Evolutionary conservation across 2,329 filamentous ascomycete genomes (phyloP).

Genomic region (Exophiala sp.): DNA sequence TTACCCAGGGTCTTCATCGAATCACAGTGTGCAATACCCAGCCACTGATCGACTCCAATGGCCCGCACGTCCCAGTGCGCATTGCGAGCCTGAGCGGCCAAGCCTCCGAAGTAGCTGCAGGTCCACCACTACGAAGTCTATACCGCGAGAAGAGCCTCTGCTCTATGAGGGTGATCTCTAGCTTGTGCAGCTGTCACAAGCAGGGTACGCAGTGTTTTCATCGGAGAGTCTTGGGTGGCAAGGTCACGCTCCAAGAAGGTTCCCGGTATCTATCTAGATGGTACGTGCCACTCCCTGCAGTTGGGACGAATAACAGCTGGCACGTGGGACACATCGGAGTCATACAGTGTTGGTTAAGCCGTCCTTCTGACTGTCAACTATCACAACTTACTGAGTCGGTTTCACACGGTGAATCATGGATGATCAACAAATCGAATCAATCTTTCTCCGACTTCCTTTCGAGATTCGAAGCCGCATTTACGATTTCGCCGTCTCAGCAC

Average conservation of each 20-base stretch:
- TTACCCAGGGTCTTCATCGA: background rate
- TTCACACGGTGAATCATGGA: too few relatives aligned
- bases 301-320: too few relatives aligned
- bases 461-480: constrained; percentile 17
- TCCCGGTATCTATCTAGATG: too few relatives aligned
- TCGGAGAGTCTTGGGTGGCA: too few relatives aligned
- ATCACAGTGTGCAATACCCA: background rate
- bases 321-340: too few relatives aligned
- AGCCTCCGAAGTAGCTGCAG: background rate
- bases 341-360: background rate
- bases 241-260: too few relatives aligned
- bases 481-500: constrained; percentile 7
- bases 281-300: too few relatives aligned
- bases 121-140: too few relatives aligned
- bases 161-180: too few relatives aligned
- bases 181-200: too few relatives aligned
- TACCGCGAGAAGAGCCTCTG: too few relatives aligned
- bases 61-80: background rate
- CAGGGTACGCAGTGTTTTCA: too few relatives aligned
- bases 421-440: background rate
- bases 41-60: background rate
- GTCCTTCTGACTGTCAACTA: background rate
- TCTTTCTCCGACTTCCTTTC: constrained; percentile 11
- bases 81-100: background rate
- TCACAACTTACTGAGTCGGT: background rate